Base-by-base conservation (phyloP, 2,329 filamentous ascomycete genomes). In the Domatiomyces catenatus region DNA sequence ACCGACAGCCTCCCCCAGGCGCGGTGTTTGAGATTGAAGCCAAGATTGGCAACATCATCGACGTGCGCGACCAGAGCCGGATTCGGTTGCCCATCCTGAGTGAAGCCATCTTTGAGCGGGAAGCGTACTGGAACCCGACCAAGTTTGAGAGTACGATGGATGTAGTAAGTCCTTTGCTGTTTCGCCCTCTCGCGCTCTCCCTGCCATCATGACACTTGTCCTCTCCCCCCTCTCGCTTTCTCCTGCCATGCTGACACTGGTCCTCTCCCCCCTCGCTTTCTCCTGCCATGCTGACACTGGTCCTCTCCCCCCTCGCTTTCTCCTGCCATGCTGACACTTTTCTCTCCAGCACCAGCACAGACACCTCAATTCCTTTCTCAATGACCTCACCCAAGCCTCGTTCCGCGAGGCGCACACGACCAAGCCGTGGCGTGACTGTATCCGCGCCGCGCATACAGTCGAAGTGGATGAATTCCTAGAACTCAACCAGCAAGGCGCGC, bases 1-100 rank as follows among this genome's bases (percentile, higher is more conserved):
- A 50, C 18, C 73, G 81, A 39, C 75, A 64, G 1, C 68, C 74
- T 50, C 69, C 73, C 8, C 63, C 67, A 19, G 66, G 75, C 28
- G 82, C 88, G 12, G 77, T 86, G 53, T 81, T 95, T 49, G 92
- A 98, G 67, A 85, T 98, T 50, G 92, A 98, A 69, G 92, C 88
- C 8, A 96, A 96, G 66, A 73, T 96, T 46, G 92, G 92, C 17
- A 83, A 80, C 22, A 74, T 96, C 12, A 77, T 90, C 51, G 80
- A 79, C 62, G 77, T 82, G 54, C 42, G 52, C 20, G 84, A 79
- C 5, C 78, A 83, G 51, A 73, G 81, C 46, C 76, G 86, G n/a
- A 70, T 89, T 22, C 70, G 75, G 8, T 67, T 89, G 8, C 78
- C 79, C 5, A 74, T 92, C 3, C 66, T 75, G 19, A 82, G 85